phyloP scores from a whole-genome alignment of 108 stramenopile species.

The Pseudonitzschia multiseries region DNA sequence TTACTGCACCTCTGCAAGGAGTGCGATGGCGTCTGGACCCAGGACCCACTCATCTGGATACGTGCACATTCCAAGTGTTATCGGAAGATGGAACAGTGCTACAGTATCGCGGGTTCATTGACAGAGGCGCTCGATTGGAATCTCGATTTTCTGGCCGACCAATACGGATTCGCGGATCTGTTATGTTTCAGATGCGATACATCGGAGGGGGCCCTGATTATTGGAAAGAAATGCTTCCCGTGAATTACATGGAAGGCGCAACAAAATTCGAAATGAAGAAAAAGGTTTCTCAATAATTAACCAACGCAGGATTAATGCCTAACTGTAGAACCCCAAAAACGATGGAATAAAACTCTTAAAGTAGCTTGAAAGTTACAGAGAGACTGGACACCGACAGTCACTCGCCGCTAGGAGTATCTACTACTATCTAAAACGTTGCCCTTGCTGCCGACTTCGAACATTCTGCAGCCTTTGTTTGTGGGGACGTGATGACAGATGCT shows the following conservation, averaged over 20 bases:
- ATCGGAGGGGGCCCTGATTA: constrained; percentile 59
- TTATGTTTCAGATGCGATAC: constrained; percentile 77
- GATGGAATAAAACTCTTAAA: background rate
- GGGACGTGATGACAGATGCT: constrained; percentile 77
- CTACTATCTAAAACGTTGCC: background rate
- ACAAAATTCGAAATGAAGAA: constrained; percentile 87
- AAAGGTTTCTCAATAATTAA: background rate
- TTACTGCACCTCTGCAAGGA: constrained; percentile 73
- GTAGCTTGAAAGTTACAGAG: too few species aligned
- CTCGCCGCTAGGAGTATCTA: background rate
- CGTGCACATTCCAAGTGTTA: constrained; percentile 84
- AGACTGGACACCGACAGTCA: background rate
- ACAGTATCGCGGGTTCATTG: constrained; percentile 85
- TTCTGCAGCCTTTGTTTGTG: constrained; percentile 70
- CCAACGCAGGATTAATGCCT: too few species aligned
- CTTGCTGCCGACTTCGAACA: constrained; percentile 25
- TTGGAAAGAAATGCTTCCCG: constrained; percentile 79
- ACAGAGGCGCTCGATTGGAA: constrained; percentile 76
- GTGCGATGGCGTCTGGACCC: constrained; percentile 85
- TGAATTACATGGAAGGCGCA: constrained; percentile 73
- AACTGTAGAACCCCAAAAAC: background rate
- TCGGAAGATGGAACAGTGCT: constrained; percentile 73
- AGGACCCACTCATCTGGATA: constrained; percentile 90
- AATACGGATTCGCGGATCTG: constrained; percentile 68
- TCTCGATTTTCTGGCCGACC: constrained; percentile 75